Percentiles rank a stretch among this genome's conserved stretches.
Conservation (phyloP, 2,329 filamentous ascomycete genomes). For the Trematosphaeria pertusa region DNA sequence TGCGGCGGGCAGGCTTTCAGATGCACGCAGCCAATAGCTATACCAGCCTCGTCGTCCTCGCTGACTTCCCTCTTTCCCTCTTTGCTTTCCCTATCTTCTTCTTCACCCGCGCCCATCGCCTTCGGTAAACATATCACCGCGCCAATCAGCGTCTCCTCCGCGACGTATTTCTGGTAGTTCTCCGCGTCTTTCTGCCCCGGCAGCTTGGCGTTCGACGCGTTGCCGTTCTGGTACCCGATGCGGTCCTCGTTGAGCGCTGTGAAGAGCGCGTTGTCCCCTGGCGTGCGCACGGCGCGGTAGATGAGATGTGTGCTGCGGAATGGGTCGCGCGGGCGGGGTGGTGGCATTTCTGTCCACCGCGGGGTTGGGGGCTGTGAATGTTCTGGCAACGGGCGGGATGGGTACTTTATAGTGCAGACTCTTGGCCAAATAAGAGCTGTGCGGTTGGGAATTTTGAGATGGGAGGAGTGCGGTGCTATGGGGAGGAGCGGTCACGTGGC, state of each 20-base stretch:
- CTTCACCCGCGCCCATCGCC: neutral
- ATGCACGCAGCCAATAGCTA: conserved; percentile 25
- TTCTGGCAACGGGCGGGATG: too few relatives aligned
- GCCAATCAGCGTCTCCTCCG: conserved; percentile 27
- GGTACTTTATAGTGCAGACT: too few relatives aligned
- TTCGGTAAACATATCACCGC: conserved; percentile 27
- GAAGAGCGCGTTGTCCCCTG: conserved; percentile 33
- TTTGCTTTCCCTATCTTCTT: neutral
- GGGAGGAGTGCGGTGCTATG: too few relatives aligned
- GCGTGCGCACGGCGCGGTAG: conserved; percentile 31
- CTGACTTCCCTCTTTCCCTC: neutral
- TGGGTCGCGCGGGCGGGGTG: conserved; percentile 16
- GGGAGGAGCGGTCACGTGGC: too few relatives aligned
- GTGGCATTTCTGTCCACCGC: too few relatives aligned
- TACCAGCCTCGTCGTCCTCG: neutral
- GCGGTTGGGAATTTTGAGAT: too few relatives aligned
- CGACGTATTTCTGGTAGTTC: conserved; percentile 23
- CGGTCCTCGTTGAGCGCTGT: conserved; percentile 30
- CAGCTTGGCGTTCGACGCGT: conserved; percentile 26
- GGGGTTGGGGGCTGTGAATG: too few relatives aligned
- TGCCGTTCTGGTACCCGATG: conserved; percentile 34
- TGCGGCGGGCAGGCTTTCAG: conserved; percentile 4
- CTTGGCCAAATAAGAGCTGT: too few relatives aligned
- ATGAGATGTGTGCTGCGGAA: conserved; percentile 32
- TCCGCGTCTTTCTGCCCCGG: conserved; percentile 19